Conservation (phyloP, 176 grass and related monocot genomes). For the Zoysia japonica region DNA sequence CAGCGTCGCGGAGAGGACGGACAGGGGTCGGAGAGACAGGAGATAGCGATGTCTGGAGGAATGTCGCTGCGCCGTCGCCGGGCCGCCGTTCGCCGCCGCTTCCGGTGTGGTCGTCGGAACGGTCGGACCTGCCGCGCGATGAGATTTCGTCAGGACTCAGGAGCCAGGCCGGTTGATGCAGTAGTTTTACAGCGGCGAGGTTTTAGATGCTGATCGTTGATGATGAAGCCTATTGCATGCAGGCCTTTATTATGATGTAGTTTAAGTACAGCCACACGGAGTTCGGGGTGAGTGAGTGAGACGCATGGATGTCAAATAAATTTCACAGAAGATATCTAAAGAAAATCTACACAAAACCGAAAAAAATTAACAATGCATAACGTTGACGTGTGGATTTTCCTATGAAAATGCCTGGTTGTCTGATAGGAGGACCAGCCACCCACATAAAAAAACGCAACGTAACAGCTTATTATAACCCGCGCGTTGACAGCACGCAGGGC, state of each 20-base stretch:
- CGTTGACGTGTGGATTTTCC: background rate
- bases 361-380: background rate
- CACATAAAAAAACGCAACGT: background rate
- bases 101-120: conserved; percentile 33
- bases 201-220: background rate
- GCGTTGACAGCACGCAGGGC: conserved; percentile 41
- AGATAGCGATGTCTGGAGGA: background rate
- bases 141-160: conserved; percentile 15
- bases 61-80: background rate
- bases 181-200: background rate
- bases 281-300: background rate
- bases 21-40: background rate
- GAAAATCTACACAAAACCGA: background rate
- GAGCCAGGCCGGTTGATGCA: background rate
- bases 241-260: no score
- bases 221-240: no score
- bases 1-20: conserved; percentile 18
- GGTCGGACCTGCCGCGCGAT: conserved; percentile 29
- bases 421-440: conserved; percentile 6
- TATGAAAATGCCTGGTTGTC: background rate
- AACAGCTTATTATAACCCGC: background rate
- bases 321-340: background rate
- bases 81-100: background rate
- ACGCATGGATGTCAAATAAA: no score
- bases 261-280: no score